Conservation (phyloP, 495 filamentous ascomycete species). For the Aspergillus wentii region DNA sequence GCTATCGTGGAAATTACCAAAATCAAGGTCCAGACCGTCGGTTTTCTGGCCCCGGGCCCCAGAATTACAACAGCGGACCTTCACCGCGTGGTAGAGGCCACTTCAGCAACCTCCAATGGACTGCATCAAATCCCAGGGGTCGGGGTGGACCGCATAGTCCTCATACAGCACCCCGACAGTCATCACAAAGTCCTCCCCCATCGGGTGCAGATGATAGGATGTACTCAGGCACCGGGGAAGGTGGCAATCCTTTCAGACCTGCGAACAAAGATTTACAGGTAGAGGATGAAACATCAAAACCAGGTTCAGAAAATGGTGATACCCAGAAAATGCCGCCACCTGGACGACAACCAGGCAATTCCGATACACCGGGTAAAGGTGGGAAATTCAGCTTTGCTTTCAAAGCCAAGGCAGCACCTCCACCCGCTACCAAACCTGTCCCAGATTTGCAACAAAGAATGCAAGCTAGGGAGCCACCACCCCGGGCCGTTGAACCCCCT, state of each 20-base stretch:
- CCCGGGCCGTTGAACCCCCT: slow-evolving; percentile 32
- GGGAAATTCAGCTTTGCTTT: slow-evolving; percentile 87
- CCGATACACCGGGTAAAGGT: slow-evolving; percentile 50
- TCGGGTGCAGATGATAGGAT: slow-evolving; percentile 26
- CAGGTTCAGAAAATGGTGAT: slow-evolving; percentile 20
- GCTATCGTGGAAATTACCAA: slow-evolving; percentile 51
- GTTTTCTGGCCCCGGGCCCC: slow-evolving; percentile 30
- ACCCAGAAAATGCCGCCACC: slow-evolving; percentile 46
- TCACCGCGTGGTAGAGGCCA: slow-evolving; percentile 33
- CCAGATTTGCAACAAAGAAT: slow-evolving; percentile 66
- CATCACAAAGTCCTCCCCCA: slow-evolving; percentile 21
- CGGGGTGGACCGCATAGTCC: slow-evolving; percentile 29
- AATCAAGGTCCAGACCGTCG: slow-evolving; percentile 43
- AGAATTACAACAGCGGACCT: slow-evolving; percentile 17
- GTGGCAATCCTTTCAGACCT: slow-evolving; percentile 56
- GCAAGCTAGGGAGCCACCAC: slow-evolving; percentile 48
- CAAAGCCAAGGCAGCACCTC: slow-evolving; percentile 63
- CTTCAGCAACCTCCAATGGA: slow-evolving; percentile 62
- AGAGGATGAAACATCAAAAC: slow-evolving; percentile 52
- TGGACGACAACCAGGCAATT: slow-evolving; percentile 38
- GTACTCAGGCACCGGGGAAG: slow-evolving; percentile 41
- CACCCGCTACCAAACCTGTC: slow-evolving; percentile 59
- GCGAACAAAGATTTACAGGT: slow-evolving; percentile 55
- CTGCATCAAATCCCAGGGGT: slow-evolving; percentile 32
- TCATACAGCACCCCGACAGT: slow-evolving; percentile 19